Evolutionary conservation across 345 rosid species (phyloP), one percentile per base, ranked within the genome.

Genomic region (Citrus inodora): DNA sequence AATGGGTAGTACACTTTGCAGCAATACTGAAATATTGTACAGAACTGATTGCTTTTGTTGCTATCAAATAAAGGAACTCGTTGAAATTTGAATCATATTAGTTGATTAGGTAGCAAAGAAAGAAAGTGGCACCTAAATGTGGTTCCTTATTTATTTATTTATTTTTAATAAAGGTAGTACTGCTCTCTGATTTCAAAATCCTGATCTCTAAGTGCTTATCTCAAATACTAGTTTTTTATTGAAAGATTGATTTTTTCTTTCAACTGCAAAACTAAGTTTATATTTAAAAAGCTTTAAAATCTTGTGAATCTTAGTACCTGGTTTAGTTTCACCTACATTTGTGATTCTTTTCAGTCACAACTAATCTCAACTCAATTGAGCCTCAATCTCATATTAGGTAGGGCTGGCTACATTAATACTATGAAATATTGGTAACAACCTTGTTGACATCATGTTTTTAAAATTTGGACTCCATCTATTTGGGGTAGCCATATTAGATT

Each of bases 31-130:
- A 46, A 35, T 64, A 25, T 67, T 70, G 58, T 13, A 1, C 27
- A 61, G 7, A 74, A 64, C 78, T 51, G 58, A 51, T 51, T 51
- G 22, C 35, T 21, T 70, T 46, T 75, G 21, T 63, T 73, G 60
- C 32, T 58, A 17, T 38, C 25, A 30, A 28, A 9, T 75, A 21
- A 32, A 75, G 40, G 38, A 63, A 73, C 27, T 38, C 3, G 19
- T 25, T 37, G 55, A 25, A 60, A 35, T 27, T 60, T 13, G 42
- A 11, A 46, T 19, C 13, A 9, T 24, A 3, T 19, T 42, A 25
- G 21, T 28, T 33, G 35, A 74, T 74, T 38, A 46, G 37, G 42
- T 61, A 62, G 11, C 25, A 27, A 59, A 37, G 76, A 33, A 58
- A 38, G 53, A 33, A 37, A 25, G 67, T 73, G 30, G 33, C 14